Conservation (phyloP, 129 eudicot species). For the Centrapalus pauciflorus region DNA sequence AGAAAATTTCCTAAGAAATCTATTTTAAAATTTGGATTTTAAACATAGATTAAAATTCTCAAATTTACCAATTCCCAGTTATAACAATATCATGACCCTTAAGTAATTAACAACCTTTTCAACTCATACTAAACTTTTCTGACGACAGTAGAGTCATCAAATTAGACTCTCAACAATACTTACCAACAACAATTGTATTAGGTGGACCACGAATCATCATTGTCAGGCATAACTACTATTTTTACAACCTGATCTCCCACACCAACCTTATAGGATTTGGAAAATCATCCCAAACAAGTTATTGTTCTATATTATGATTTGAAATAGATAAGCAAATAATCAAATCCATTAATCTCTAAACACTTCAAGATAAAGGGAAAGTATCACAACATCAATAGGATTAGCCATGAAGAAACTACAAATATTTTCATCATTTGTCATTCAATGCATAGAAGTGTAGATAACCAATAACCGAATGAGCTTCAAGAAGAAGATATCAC, state of each 20-base stretch:
- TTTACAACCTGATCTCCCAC: slow-evolving; percentile 36
- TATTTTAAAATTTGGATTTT: too few species aligned
- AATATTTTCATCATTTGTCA: slow-evolving; percentile 13
- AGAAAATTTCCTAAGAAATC: too few species aligned
- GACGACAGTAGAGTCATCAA: too few species aligned
- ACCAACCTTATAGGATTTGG: slow-evolving; percentile 30
- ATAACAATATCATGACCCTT: too few species aligned
- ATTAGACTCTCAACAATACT: too few species aligned
- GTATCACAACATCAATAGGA: not conserved
- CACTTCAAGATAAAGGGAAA: not conserved
- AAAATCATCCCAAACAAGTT: slow-evolving; percentile 22
- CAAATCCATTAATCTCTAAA: slow-evolving; percentile 12
- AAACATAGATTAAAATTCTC: too few species aligned
- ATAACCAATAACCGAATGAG: slow-evolving; percentile 13
- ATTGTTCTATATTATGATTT: slow-evolving; percentile 50
- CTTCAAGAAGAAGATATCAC: slow-evolving; percentile 33
- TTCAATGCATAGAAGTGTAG: slow-evolving; percentile 1
- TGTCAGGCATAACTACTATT: slow-evolving; percentile 64
- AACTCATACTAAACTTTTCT: too few species aligned
- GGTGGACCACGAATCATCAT: too few species aligned
- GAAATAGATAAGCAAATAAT: slow-evolving; percentile 3
- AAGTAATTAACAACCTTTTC: too few species aligned
- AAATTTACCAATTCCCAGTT: too few species aligned
- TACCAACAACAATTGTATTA: too few species aligned
- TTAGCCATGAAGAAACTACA: not conserved